Conservation (phyloP, 1,139 yeast genomes). For the Taiozyma sp. region DNA sequence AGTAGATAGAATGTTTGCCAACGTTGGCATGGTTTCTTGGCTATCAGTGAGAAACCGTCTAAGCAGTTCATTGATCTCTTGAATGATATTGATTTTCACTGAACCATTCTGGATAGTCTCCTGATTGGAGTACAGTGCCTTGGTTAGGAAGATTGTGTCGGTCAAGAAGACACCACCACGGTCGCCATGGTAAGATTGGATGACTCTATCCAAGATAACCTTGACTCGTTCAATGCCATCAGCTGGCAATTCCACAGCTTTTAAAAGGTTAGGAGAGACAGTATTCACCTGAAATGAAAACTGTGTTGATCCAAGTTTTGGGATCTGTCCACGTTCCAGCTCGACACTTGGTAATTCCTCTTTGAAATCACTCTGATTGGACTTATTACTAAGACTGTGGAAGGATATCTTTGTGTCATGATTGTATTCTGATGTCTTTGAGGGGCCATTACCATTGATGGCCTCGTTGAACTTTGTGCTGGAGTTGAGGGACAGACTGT, state of each 20-base stretch:
- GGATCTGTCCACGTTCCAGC: background rate
- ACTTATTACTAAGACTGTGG: background rate
- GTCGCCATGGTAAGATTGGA: constrained; percentile 8
- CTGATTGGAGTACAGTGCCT: constrained; percentile 5
- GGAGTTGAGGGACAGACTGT: constrained; percentile 1
- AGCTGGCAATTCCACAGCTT: background rate
- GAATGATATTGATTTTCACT: constrained; percentile 14
- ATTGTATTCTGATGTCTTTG: background rate
- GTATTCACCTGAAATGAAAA: background rate
- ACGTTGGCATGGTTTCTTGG: background rate
- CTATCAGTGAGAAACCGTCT: constrained; percentile 5
- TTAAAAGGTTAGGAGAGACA: background rate
- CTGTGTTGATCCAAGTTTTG: background rate
- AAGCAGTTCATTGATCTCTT: constrained; percentile 10
- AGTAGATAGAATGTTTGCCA: background rate
- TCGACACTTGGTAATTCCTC: background rate
- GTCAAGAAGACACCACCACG: constrained; percentile 8
- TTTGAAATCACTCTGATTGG: background rate
- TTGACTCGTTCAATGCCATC: constrained; percentile 2
- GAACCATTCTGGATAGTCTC: constrained; percentile 9
- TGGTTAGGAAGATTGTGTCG: constrained; percentile 4
- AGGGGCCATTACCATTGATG: background rate
- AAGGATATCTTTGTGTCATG: constrained; percentile 1
- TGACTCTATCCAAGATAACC: constrained; percentile 6
- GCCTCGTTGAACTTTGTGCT: background rate